These are phyloP conservation scores for Yamadazyma mexicana DNA, from an alignment of 1,139 yeast genomes.

Conservation along the genomic window DNA sequence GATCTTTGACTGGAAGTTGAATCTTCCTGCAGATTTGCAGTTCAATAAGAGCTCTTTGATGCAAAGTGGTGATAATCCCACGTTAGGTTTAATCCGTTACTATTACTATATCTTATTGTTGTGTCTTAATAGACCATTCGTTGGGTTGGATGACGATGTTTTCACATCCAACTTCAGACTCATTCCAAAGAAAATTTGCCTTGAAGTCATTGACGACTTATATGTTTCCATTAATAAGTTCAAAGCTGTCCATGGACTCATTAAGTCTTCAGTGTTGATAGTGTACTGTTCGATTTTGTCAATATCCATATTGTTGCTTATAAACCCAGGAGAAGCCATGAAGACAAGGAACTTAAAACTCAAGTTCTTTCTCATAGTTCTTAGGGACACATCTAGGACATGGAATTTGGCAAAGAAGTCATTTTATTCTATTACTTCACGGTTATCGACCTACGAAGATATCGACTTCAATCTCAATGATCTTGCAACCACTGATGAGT, in stretches of 20 bases:
- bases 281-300: constrained; percentile 50
- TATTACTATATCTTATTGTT: constrained; percentile 57
- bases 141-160: constrained; percentile 21
- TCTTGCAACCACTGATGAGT: constrained; percentile 10
- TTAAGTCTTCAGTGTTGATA: constrained; percentile 45
- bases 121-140: constrained; percentile 61
- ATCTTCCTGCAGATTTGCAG: constrained; percentile 47
- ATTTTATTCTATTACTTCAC: constrained; percentile 39
- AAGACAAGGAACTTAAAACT: constrained; percentile 28
- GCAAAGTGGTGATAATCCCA: constrained; percentile 49
- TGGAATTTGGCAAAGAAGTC: constrained; percentile 54
- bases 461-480: constrained; percentile 14
- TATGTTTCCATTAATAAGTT: constrained; percentile 39
- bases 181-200: constrained; percentile 33
- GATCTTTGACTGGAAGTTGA: constrained; percentile 50
- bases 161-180: constrained; percentile 20
- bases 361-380: constrained; percentile 39
- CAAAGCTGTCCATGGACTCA: constrained; percentile 39
- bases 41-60: constrained; percentile 49
- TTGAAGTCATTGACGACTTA: constrained; percentile 44
- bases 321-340: constrained; percentile 29
- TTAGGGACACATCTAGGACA: constrained; percentile 41
- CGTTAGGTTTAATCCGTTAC: constrained; percentile 53
- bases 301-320: constrained; percentile 40
- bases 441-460: constrained; percentile 20